These are phyloP conservation scores for Quercus cerris DNA, from an alignment of 306 rosid species.

Conservation along the genomic window DNA sequence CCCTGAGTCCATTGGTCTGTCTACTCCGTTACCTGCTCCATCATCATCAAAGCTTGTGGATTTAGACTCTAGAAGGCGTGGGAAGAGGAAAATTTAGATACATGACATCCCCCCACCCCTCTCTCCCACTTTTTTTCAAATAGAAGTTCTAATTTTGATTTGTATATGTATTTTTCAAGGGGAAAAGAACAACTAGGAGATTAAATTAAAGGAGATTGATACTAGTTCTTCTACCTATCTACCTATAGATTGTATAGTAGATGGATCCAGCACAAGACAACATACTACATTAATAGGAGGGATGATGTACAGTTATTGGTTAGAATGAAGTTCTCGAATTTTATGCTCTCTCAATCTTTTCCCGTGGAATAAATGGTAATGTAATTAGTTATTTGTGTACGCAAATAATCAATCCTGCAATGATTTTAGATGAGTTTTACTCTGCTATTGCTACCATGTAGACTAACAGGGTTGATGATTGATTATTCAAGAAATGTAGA, in stretches of 20 bases:
- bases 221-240: background rate
- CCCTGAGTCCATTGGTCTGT: constrained; percentile 87
- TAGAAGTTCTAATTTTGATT: constrained; percentile 9
- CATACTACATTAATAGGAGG: constrained; percentile 22
- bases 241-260: background rate
- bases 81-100: constrained; percentile 66
- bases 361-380: constrained; percentile 11
- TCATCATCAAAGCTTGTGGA: constrained; percentile 73
- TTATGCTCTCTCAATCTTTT: background rate
- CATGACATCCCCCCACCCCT: too few relatives aligned
- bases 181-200: constrained; percentile 14
- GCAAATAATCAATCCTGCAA: constrained; percentile 1
- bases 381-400: background rate
- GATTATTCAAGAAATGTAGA: too few relatives aligned
- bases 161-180: constrained; percentile 1
- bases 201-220: constrained; percentile 6
- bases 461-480: background rate
- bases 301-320: constrained; percentile 35
- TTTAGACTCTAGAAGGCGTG: constrained; percentile 58
- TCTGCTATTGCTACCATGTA: constrained; percentile 17
- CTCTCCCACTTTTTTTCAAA: constrained; percentile 7
- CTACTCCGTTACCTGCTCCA: constrained; percentile 47
- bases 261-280: constrained; percentile 10
- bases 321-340: background rate
- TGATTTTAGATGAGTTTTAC: constrained; percentile 14